Base-by-base conservation (phyloP, 1,284 basidiomycete species). In the Mycena citricolor region DNA sequence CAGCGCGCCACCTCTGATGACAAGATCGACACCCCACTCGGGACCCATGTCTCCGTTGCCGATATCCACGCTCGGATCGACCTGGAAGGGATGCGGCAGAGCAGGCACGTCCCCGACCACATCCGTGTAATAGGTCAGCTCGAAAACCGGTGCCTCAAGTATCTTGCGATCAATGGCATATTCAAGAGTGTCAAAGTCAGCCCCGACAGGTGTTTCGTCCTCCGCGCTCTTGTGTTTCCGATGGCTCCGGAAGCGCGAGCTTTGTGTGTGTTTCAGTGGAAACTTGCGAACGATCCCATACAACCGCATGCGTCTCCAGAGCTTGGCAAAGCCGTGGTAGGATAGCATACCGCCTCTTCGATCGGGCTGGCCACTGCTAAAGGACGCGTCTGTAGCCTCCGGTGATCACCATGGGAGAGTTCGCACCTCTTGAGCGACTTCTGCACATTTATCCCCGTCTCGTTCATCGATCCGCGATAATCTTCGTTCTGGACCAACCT, bases 21-120 rank as follows among this genome's bases (percentile, higher is more conserved):
- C 75, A n/a, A 97, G 54, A 56, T 97, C 90, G 23, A 95, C 68
- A 4, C 92, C 91, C 86, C 92, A 97, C 59, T 97, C 90, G 10
- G 94, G 94, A n/a, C 87, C 74, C 14, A 83, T 61, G 57, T 90
- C 92, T 1, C 90, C 85, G 58, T 95, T 95, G 1, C 90, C 91
- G 37, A 93, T 74, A 54, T 91, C 84, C 30, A 17, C 17, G 39
- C 77, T 73, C 16, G 68, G 53, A 13, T 66, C 69, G 32, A 69
- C 63, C 4, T 58, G 59, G 26, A 61, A 55, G 2, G 49, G 46
- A 21, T 61, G 61, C 19, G 63, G 49, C 6, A 59, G 55, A 14
- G 57, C 47, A 17, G 84, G 81, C 5, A 88, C 85, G 25, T 76
- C 67, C 7, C 86, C 87, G 2, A 78, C 79, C 16, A 77, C 80